Evolutionary conservation across 169 alveolate genomes (phyloP).

Genomic region (Eimeria sp.): DNA sequence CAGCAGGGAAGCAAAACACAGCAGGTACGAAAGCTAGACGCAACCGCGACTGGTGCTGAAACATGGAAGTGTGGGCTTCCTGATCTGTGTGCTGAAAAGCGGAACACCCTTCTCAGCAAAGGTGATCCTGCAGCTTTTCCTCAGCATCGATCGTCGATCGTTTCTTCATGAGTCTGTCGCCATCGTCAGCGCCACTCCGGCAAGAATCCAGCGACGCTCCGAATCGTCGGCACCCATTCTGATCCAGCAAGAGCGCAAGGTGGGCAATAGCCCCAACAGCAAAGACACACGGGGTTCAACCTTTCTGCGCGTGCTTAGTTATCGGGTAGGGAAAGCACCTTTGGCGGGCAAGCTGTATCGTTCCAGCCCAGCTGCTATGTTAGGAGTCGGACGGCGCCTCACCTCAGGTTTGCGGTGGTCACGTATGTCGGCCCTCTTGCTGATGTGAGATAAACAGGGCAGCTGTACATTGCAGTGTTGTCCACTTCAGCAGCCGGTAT

Average conservation of each 20-base stretch:
- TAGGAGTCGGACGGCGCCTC: neutral
- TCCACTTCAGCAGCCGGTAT: constrained; percentile 90
- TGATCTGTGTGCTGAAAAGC: neutral
- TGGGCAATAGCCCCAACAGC: neutral
- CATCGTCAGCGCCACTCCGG: constrained; percentile 96
- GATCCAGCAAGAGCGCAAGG: constrained; percentile 86
- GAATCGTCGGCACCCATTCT: constrained; percentile 89
- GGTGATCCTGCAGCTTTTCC: neutral
- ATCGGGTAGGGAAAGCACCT: neutral
- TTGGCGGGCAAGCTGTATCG: neutral
- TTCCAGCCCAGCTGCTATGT: neutral
- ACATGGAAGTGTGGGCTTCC: neutral
- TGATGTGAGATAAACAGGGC: constrained; percentile 96
- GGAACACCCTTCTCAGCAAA: neutral
- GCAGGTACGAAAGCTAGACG: neutral
- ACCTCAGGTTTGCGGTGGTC: constrained; percentile 83
- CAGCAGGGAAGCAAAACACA: no score
- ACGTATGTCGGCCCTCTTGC: constrained; percentile 96
- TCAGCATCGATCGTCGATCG: neutral
- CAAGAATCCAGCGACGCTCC: constrained; percentile 94
- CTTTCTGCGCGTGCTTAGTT: neutral
- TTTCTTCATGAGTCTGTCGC: constrained; percentile 80
- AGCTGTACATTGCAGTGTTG: constrained; percentile 92
- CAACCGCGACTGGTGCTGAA: neutral
- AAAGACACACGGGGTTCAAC: constrained; percentile 79